phyloP scores from a whole-genome alignment of 768 basidiomycete species.

The Russula sp. region DNA sequence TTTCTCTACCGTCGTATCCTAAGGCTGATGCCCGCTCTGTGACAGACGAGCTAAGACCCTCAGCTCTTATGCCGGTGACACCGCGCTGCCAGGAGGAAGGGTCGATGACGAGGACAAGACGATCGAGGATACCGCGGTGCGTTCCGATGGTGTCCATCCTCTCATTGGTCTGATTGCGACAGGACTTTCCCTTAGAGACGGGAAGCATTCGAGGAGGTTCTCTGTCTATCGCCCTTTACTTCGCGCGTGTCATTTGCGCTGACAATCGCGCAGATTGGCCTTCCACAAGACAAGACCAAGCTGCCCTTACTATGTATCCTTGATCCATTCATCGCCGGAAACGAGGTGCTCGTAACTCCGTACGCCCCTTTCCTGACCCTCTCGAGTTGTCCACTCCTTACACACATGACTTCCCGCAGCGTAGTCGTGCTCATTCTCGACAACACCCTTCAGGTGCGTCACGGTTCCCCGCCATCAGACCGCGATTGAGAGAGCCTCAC shows the following conservation, averaged over 20 bases:
- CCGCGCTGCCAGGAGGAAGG: conserved; percentile 82
- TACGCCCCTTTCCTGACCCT: conserved; percentile 36
- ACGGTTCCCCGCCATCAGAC: background rate
- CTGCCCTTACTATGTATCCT: conserved; percentile 72
- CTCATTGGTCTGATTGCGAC: conserved; percentile 1
- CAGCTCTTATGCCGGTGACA: conserved; percentile 79
- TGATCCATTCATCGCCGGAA: conserved; percentile 72
- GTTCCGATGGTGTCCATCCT: conserved; percentile 25
- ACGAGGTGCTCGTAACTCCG: conserved; percentile 77
- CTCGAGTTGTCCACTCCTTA: background rate
- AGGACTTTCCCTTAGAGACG: conserved; percentile 46
- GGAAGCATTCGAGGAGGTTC: conserved; percentile 88
- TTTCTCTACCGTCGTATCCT: background rate
- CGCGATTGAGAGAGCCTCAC: background rate
- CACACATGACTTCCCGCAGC: conserved; percentile 34
- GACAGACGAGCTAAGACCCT: conserved; percentile 66
- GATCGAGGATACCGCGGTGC: conserved; percentile 76
- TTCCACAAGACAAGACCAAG: conserved; percentile 62
- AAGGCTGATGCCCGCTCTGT: background rate
- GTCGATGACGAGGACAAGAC: conserved; percentile 61
- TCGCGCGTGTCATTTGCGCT: background rate
- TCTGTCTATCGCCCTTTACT: background rate
- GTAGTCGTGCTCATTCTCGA: conserved; percentile 84
- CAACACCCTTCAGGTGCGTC: conserved; percentile 58
- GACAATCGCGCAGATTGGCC: conserved; percentile 56